Percentiles rank a stretch among this genome's conserved stretches.
These are phyloP conservation scores for Calocybe indica DNA, from an alignment of 768 basidiomycete genomes.

Conservation along the genomic window DNA sequence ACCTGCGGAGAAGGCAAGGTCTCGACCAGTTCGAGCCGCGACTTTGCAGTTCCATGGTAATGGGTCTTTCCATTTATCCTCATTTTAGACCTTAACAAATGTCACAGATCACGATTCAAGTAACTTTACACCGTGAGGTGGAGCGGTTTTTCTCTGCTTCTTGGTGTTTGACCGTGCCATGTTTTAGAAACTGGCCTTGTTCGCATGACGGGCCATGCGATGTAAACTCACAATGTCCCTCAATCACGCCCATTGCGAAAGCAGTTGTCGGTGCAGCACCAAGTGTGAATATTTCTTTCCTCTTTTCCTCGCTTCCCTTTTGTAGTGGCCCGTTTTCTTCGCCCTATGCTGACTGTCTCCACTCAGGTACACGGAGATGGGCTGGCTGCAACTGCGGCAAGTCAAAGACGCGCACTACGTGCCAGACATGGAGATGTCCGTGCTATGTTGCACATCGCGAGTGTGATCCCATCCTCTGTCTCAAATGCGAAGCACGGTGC, in stretches of 20 bases:
- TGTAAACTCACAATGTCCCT: constrained; percentile 30
- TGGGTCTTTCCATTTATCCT: neutral
- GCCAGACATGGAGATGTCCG: constrained; percentile 40
- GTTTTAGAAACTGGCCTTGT: constrained; percentile 43
- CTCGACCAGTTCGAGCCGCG: neutral
- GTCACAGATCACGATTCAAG: constrained; percentile 11
- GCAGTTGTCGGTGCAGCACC: constrained; percentile 44
- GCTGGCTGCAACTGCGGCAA: constrained; percentile 49
- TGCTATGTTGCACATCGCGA: constrained; percentile 49
- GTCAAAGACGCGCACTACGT: constrained; percentile 17
- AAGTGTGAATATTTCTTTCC: constrained; percentile 38
- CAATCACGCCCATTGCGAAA: constrained; percentile 48
- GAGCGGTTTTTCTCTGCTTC: no score
- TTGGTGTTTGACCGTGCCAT: neutral
- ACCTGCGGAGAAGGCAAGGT: constrained; percentile 3
- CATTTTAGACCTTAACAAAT: neutral
- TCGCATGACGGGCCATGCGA: constrained; percentile 52
- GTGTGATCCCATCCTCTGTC: constrained; percentile 66
- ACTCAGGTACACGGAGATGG: constrained; percentile 47
- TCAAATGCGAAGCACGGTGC: constrained; percentile 43
- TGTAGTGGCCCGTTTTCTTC: neutral
- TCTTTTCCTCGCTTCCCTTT: neutral
- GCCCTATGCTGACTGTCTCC: neutral
- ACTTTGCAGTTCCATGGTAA: constrained; percentile 9
- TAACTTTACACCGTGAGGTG: constrained; percentile 21